These are phyloP conservation scores for Lasiosphaeria ovina DNA, from an alignment of 495 filamentous ascomycete species.

Conservation along the genomic window DNA sequence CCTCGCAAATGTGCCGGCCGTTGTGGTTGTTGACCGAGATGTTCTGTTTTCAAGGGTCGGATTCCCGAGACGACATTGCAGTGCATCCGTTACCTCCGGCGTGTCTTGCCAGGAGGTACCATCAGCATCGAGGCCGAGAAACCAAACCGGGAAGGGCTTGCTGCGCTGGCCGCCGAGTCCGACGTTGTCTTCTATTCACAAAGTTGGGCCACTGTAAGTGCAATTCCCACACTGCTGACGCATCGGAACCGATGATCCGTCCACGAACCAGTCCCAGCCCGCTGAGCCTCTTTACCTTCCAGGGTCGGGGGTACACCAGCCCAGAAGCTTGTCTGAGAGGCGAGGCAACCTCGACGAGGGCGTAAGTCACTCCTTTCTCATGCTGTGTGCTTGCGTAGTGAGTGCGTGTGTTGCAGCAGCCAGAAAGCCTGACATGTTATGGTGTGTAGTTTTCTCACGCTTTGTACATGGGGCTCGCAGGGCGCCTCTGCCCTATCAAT, in stretches of 20 bases:
- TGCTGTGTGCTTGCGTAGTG: background rate
- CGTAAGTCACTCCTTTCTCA: slow-evolving; percentile 25
- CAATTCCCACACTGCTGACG: background rate
- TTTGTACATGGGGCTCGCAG: slow-evolving; percentile 67
- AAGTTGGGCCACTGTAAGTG: slow-evolving; percentile 63
- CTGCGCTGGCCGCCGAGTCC: slow-evolving; percentile 59
- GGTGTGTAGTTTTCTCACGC: slow-evolving; percentile 50
- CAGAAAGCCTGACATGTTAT: slow-evolving; percentile 4
- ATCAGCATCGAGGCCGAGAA: slow-evolving; percentile 74
- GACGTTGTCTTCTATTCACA: slow-evolving; percentile 71
- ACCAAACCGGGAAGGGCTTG: slow-evolving; percentile 58
- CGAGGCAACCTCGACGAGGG: slow-evolving; percentile 25
- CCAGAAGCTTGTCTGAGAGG: slow-evolving; percentile 36
- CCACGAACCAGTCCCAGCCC: background rate
- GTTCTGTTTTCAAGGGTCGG: slow-evolving; percentile 52
- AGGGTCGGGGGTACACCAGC: slow-evolving; percentile 34
- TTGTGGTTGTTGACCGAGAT: slow-evolving; percentile 1
- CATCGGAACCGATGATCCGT: no score
- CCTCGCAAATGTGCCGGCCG: background rate
- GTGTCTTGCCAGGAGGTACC: slow-evolving; percentile 40
- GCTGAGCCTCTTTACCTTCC: background rate
- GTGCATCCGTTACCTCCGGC: slow-evolving; percentile 59
- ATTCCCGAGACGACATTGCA: slow-evolving; percentile 60
- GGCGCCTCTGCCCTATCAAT: slow-evolving; percentile 55
- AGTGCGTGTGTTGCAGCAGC: background rate